These are phyloP conservation scores for Chrysanthemum lavandulifolium DNA, from an alignment of 129 eudicot genomes.

Conservation along the genomic window DNA sequence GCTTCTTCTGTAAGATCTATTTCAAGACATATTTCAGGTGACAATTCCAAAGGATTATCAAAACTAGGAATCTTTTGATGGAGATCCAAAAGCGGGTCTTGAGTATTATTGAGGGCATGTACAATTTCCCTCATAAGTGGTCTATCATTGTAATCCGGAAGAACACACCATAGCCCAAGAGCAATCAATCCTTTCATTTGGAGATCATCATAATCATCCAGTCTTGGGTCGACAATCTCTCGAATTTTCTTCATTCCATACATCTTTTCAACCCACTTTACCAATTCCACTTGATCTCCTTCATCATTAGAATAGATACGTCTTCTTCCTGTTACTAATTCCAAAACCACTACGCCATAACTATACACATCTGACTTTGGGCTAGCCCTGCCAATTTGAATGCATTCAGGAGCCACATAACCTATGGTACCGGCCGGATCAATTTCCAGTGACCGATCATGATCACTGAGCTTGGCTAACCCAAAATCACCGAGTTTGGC, in stretches of 20 bases:
- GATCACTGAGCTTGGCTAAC: not conserved
- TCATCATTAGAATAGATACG: not conserved
- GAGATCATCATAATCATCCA: not conserved
- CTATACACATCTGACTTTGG: not conserved
- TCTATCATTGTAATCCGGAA: not conserved
- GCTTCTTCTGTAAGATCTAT: not conserved
- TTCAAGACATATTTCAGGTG: not conserved
- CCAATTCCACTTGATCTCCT: not conserved
- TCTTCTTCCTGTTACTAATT: not conserved
- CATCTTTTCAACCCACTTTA: not conserved
- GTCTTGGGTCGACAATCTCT: not conserved
- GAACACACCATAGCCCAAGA: not conserved
- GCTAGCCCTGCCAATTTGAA: not conserved
- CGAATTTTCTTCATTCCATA: not conserved
- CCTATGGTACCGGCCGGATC: not conserved
- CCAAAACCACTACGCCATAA: not conserved
- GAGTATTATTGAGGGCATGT: not conserved
- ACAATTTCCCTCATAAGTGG: not conserved
- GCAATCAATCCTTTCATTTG: not conserved
- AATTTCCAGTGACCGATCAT: not conserved
- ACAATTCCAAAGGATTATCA: not conserved
- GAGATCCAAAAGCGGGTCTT: not conserved
- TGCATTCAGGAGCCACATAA: not conserved
- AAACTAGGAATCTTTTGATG: not conserved
- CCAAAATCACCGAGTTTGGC: not conserved